Percentiles rank a stretch among this genome's conserved stretches.
These are phyloP conservation scores for Ascochyta viciae-villosae DNA, from an alignment of 2,329 filamentous ascomycete genomes.

Conservation along the genomic window DNA sequence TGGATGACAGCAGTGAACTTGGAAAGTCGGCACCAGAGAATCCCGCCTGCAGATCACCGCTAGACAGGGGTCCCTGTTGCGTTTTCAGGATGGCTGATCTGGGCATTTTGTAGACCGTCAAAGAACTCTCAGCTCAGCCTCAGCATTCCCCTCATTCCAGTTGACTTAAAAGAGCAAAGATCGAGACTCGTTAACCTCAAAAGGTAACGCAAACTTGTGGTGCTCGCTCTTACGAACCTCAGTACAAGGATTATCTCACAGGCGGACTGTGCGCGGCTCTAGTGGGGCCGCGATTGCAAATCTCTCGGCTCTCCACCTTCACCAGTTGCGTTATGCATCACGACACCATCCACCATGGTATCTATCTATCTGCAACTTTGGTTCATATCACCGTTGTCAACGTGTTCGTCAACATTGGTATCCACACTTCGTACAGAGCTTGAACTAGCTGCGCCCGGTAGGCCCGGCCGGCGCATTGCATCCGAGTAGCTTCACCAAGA, in stretches of 20 bases:
- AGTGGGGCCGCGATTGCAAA: constrained; percentile 13
- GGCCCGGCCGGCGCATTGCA: not conserved
- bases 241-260: not conserved
- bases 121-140: constrained; percentile 11
- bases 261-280: constrained; percentile 2
- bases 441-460: not conserved
- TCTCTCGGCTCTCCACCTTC: constrained; percentile 17
- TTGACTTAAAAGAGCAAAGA: not conserved
- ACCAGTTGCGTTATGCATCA: constrained; percentile 10
- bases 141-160: constrained; percentile 1
- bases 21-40: constrained; percentile 1
- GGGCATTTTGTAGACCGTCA: constrained; percentile 4
- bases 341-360: constrained; percentile 5
- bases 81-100: not conserved
- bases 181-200: not conserved
- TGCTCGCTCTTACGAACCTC: not conserved
- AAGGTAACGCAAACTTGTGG: not conserved
- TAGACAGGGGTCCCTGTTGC: constrained; percentile 12
- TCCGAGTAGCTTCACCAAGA: constrained; percentile 1
- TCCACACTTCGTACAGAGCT: not conserved
- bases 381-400: constrained; percentile 11
- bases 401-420: not conserved
- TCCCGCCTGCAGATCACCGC: constrained; percentile 7
- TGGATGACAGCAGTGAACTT: constrained; percentile 6
- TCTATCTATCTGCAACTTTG: constrained; percentile 1